phyloP scores from a whole-genome alignment of 2,329 filamentous ascomycete species.

The Sporothrix euskadiensis region DNA sequence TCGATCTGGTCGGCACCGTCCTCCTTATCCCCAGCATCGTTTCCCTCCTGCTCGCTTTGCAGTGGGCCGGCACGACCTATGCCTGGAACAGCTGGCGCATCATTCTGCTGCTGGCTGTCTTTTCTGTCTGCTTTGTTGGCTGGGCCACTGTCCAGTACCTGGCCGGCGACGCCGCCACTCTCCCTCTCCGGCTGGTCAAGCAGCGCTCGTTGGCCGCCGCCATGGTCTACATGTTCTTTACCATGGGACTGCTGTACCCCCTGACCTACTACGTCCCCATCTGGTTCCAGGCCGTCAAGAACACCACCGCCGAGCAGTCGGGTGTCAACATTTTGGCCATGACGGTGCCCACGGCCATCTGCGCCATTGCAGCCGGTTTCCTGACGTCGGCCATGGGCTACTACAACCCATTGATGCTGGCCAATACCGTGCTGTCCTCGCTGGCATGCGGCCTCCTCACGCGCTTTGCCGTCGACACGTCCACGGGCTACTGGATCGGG shows the following conservation, averaged over 20 bases:
- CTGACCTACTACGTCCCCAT: slow-evolving; percentile 39
- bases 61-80: slow-evolving; percentile 49
- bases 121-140: slow-evolving; percentile 38
- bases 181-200: slow-evolving; percentile 45
- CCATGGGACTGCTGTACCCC: slow-evolving; percentile 23
- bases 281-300: slow-evolving; percentile 43
- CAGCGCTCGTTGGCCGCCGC: slow-evolving; percentile 38
- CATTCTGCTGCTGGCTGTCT: slow-evolving; percentile 43
- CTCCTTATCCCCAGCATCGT: slow-evolving; percentile 40
- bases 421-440: slow-evolving; percentile 32
- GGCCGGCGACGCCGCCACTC: slow-evolving; percentile 44
- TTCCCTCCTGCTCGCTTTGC: slow-evolving; percentile 50
- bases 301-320: slow-evolving; percentile 36
- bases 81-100: slow-evolving; percentile 43
- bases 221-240: slow-evolving; percentile 29
- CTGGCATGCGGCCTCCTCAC: slow-evolving; percentile 40
- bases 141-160: slow-evolving; percentile 43
- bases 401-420: slow-evolving; percentile 39
- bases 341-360: slow-evolving; percentile 34
- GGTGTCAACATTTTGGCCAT: slow-evolving; percentile 38
- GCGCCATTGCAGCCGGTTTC: slow-evolving; percentile 34
- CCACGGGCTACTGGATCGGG: slow-evolving; percentile 39
- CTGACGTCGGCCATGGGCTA: slow-evolving; percentile 38
- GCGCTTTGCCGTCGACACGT: slow-evolving; percentile 36
- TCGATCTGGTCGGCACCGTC: slow-evolving; percentile 28